Evolutionary conservation across 768 basidiomycete species (phyloP), one percentile per base, ranked within the genome.

Genomic region (Boletus pseudo-olivaceus): DNA sequence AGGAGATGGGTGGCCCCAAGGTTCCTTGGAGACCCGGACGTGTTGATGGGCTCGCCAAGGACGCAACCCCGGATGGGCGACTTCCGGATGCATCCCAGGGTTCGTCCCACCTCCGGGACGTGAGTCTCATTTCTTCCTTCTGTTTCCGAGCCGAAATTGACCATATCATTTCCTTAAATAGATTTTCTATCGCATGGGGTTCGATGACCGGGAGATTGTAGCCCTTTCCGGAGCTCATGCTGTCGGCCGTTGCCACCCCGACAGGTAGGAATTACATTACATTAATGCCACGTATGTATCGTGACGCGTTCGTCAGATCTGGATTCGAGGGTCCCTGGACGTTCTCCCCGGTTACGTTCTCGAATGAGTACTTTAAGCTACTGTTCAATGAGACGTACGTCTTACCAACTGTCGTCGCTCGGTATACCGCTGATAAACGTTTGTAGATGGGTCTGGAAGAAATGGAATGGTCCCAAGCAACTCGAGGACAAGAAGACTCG

Each of bases 121-220:
- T 88, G 59, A 67, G 80, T 73, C 19, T 37, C 15, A 0, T 9
- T 20, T 35, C 48, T 44, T 12, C 2, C 30, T 35, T 35, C 11
- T 12, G 4, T 37, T 38, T 29, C 43, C 19, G 10, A 8, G 14
- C 14, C 33, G 14, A 34, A 11, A 33, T 9, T 30, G 14, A 56
- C 23, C 11, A 8, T 35, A 17, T 42, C 11, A 34, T 47, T 15
- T 23, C 23, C 4, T 23, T 4, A 2, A 17, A 38, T 46, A 79
- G 78, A 82, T 87, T 71, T 88, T 87, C 74, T 80, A 86, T 71
- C 81, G 86, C 51, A 87, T 88, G 87, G 87, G 85, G 49, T 95
- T 98, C 79, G 88, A 93, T 68, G 96, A 99, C 73, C 92, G 91
- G 72, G 96, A 98, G 75, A 98, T 98, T 47, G 95, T 97, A 56